These are phyloP conservation scores for Epicoccum nigrum DNA, from an alignment of 2,329 filamentous ascomycete genomes.

Conservation along the genomic window DNA sequence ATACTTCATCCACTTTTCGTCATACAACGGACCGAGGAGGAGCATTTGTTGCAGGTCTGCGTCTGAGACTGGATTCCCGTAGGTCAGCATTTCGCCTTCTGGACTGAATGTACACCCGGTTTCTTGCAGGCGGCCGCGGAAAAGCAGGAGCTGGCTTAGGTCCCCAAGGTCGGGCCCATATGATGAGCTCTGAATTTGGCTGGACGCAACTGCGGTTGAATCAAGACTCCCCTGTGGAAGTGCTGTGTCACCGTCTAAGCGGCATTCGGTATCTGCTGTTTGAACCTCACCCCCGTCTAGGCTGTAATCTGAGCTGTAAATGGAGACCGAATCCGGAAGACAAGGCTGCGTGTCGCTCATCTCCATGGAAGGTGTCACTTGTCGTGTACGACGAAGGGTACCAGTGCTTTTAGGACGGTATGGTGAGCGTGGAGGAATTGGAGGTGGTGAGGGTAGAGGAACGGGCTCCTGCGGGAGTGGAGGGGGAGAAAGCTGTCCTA, in stretches of 20 bases:
- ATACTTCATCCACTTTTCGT: conserved; percentile 13
- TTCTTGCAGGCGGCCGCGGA: conserved; percentile 15
- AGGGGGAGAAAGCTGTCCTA: conserved; percentile 2
- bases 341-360: not conserved
- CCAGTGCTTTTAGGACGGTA: not conserved
- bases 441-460: not conserved
- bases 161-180: not conserved
- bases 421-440: not conserved
- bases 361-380: too few species aligned
- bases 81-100: conserved; percentile 16
- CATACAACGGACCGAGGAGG: conserved; percentile 12
- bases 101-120: conserved; percentile 10
- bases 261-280: not conserved
- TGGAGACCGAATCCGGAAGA: not conserved
- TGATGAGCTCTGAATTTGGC: too few species aligned
- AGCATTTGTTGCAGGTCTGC: conserved; percentile 18
- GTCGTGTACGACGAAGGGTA: not conserved
- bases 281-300: not conserved
- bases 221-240: too few species aligned
- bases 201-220: too few species aligned
- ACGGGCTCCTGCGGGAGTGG: not conserved
- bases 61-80: conserved; percentile 9
- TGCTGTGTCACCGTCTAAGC: not conserved
- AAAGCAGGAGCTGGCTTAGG: not conserved
- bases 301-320: not conserved